Percentiles rank a stretch among this genome's conserved stretches.
Evolutionary conservation across 106 monocot genomes (phyloP).

Genomic region (Allium fistulosum): DNA sequence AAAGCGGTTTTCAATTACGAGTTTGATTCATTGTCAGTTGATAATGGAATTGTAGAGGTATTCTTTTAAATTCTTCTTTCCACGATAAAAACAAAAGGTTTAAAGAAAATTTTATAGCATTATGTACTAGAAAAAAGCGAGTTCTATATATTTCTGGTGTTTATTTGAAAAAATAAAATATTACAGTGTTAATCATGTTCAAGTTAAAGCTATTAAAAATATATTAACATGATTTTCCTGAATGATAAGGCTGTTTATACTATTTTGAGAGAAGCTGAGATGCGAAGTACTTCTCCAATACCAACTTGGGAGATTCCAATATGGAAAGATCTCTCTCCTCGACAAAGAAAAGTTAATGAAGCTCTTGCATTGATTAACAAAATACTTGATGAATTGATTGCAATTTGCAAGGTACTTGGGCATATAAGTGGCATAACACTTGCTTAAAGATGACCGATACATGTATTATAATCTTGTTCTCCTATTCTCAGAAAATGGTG

Average conservation of each 20-base stretch:
- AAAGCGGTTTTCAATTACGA: conserved; percentile 99
- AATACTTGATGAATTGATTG: conserved; percentile 73
- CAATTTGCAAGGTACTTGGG: conserved; percentile 73
- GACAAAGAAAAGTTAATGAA: conserved; percentile 73
- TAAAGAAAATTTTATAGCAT: too few species aligned
- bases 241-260: conserved; percentile 71
- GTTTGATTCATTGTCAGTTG: conserved; percentile 87
- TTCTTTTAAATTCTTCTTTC: background rate
- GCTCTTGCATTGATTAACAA: conserved; percentile 74
- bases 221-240: background rate
- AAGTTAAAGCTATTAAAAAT: too few species aligned
- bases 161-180: too few species aligned
- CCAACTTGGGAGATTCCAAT: conserved; percentile 97
- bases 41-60: conserved; percentile 92
- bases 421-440: background rate
- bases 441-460: background rate
- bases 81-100: background rate
- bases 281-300: conserved; percentile 85
- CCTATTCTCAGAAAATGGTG: conserved; percentile 67
- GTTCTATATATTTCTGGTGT: background rate
- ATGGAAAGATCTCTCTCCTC: conserved; percentile 95
- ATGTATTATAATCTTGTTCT: background rate
- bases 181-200: too few species aligned
- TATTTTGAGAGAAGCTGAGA: conserved; percentile 75
- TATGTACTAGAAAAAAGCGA: background rate